Evolutionary conservation across 345 rosid species (phyloP), one percentile per base, ranked within the genome.

Genomic region (Rhodamnia rubescens): DNA sequence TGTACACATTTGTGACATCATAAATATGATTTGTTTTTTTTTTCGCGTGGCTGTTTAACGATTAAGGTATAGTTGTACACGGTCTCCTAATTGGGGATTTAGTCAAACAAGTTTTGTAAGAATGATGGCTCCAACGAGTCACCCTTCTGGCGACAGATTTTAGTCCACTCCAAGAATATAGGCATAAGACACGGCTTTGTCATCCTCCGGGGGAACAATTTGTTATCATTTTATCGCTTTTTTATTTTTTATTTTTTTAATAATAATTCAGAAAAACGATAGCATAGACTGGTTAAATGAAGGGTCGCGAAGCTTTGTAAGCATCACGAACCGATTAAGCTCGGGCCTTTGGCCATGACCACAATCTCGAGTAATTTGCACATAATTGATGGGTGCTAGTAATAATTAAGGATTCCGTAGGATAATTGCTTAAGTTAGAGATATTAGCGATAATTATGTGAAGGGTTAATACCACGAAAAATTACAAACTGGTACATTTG

Each of bases 311-410:
- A 32, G 32, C 78, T 8, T 64, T 27, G 6, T 27, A 61, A 61
- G 11, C 8, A 1, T 15, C 22, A 0, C 21, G 13, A 69, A 21
- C 10, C 5, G 47, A 36, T 69, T 8, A 69, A 18, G 7, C 40
- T 69, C 2, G 1, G 3, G 59, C 13, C n/a, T 10, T 22, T 22
- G 59, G 21, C 6, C 2, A 11, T 56, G 59, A 22, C 14, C 26
- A 0, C 0, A 5, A 8, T 69, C 5, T 8, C 0, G 2, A 69
- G 32, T 69, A 18, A 9, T 69, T 69, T 69, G 21, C 0, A 9
- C 18, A 7, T 2, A 42, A 36, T 5, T 69, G 22, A 2, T 69
- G 80, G 5, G 6, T 42, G 44, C 4, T 42, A 42, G 44, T 5
- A 5, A 6, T 4, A 42, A 6, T 42, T 40, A 40, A 40, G 42